Conservation (phyloP, 257 asterid genomes). For the Paraleonurus japonicus region DNA sequence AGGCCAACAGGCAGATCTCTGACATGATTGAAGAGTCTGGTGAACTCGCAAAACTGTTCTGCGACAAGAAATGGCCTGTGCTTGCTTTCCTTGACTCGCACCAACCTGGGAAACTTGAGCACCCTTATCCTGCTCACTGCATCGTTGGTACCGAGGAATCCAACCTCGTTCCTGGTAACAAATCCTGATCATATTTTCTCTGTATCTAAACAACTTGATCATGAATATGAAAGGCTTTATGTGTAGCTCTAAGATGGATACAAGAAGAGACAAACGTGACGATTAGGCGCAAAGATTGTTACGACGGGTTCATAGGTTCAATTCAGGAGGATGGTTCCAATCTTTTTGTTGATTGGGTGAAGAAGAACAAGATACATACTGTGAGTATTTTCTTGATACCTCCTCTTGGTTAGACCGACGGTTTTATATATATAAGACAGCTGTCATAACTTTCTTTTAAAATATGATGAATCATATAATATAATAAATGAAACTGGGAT, state of each 20-base stretch:
- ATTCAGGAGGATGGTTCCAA: conserved; percentile 68
- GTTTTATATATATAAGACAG: too few species aligned
- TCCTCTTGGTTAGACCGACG: too few species aligned
- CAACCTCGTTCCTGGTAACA: conserved; percentile 63
- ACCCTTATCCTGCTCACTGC: conserved; percentile 76
- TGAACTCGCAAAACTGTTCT: conserved; percentile 47
- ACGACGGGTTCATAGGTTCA: conserved; percentile 66
- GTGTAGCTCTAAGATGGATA: conserved; percentile 62
- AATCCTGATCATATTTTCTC: background rate
- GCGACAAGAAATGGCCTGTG: conserved; percentile 59
- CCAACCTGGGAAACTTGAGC: conserved; percentile 55
- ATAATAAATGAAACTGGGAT: too few species aligned
- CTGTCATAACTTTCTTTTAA: too few species aligned
- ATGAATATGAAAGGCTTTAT: background rate
- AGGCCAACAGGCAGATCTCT: conserved; percentile 46
- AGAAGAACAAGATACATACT: conserved; percentile 42
- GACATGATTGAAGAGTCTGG: conserved; percentile 64
- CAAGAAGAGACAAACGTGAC: conserved; percentile 60
- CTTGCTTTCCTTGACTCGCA: conserved; percentile 70
- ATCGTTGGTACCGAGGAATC: conserved; percentile 58
- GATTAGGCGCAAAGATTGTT: conserved; percentile 67
- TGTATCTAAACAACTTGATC: background rate
- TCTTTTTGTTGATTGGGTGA: conserved; percentile 62
- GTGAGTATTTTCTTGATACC: conserved; percentile 32
- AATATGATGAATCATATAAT: too few species aligned